These are phyloP conservation scores for Martensiomyces pterosporus DNA, from an alignment of 192 early-diverging fungal species.

Conservation along the genomic window DNA sequence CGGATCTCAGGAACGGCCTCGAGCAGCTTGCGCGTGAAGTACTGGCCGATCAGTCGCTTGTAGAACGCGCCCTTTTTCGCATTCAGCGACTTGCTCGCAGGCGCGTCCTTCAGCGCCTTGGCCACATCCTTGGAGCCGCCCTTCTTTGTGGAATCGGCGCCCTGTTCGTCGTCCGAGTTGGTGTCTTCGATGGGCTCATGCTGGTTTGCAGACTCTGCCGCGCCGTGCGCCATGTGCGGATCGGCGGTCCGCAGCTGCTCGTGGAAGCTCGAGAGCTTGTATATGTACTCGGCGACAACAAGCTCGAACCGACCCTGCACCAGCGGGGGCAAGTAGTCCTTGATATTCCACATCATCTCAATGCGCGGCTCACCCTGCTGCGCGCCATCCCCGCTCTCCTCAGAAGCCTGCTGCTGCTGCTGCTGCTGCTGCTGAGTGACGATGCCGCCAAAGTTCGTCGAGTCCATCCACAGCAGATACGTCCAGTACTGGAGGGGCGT, in stretches of 20 bases:
- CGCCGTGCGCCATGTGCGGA: slow-evolving; percentile 17
- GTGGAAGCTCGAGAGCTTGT: slow-evolving; percentile 55
- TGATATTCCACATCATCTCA: slow-evolving; percentile 87
- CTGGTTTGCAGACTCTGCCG: slow-evolving; percentile 12
- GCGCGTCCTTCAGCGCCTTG: background rate
- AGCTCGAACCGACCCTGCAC: slow-evolving; percentile 68
- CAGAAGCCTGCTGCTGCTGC: slow-evolving; percentile 12
- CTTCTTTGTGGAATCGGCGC: background rate
- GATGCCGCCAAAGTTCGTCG: slow-evolving; percentile 72
- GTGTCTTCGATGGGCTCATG: slow-evolving; percentile 35
- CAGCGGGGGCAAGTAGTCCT: slow-evolving; percentile 75
- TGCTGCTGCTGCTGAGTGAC: slow-evolving; percentile 13
- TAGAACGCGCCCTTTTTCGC: slow-evolving; percentile 40
- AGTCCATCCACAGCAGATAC: slow-evolving; percentile 89
- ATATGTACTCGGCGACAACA: slow-evolving; percentile 69
- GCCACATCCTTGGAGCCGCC: too few species aligned
- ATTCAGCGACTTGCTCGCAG: background rate
- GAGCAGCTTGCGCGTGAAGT: slow-evolving; percentile 64
- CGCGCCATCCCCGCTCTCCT: too few species aligned
- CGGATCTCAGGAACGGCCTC: slow-evolving; percentile 59
- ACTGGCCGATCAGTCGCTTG: slow-evolving; percentile 52
- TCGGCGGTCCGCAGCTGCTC: slow-evolving; percentile 28
- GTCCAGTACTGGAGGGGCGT: slow-evolving; percentile 71
- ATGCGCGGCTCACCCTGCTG: slow-evolving; percentile 53
- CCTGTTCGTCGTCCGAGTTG: slow-evolving; percentile 9